phyloP scores from a whole-genome alignment of 331 rosid species.

The Malus hybrid region DNA sequence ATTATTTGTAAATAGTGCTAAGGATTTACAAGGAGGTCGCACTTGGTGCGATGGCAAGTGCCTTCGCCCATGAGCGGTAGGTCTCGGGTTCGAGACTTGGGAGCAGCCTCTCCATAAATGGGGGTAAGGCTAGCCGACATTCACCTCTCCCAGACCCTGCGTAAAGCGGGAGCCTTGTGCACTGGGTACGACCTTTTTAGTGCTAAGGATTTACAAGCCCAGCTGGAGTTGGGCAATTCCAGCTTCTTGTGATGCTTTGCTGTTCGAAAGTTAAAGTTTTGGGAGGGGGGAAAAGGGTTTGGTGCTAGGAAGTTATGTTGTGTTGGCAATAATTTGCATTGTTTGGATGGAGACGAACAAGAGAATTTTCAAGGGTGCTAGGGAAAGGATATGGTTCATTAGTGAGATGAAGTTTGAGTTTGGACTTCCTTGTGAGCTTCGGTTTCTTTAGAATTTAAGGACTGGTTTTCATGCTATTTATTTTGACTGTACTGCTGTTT shows the following conservation, averaged over 20 bases:
- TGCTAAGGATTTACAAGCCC: background rate
- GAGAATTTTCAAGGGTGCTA: background rate
- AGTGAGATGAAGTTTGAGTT: background rate
- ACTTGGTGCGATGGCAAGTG: no score
- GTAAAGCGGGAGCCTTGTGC: no score
- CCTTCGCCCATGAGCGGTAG: no score
- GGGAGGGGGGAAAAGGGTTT: background rate
- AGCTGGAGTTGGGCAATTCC: background rate
- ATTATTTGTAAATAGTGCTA: background rate
- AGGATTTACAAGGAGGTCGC: background rate
- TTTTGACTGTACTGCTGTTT: background rate
- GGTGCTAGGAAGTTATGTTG: background rate
- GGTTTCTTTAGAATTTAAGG: background rate
- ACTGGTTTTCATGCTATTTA: background rate
- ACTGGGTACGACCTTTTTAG: no score
- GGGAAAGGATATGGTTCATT: background rate
- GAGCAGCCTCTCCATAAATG: no score
- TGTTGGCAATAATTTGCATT: background rate
- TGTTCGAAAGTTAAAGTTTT: background rate
- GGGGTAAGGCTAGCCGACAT: no score
- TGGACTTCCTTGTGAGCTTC: background rate
- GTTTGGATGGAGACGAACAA: background rate
- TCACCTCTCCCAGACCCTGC: no score
- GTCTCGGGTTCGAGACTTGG: no score
- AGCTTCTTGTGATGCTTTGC: background rate